Evolutionary conservation across 1,139 yeast genomes (phyloP).

Genomic region (Candida dubliniensis): DNA sequence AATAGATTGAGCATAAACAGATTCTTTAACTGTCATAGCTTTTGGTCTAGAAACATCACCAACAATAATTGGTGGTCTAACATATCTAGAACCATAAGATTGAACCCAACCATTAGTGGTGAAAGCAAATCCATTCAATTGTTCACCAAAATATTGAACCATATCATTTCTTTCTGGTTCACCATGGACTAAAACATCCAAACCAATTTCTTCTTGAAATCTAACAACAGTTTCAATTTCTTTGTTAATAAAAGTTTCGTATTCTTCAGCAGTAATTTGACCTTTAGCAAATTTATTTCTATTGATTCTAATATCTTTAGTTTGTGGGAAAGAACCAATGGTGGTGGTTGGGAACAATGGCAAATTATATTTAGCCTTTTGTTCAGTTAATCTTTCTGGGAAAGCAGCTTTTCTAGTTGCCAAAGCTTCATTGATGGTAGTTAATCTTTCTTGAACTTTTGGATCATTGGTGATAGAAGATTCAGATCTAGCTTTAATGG

Average conservation of each 20-base stretch:
- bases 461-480: slow-evolving; percentile 90
- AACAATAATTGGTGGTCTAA: slow-evolving; percentile 98
- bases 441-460: slow-evolving; percentile 85
- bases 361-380: slow-evolving; percentile 83
- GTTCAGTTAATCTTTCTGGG: slow-evolving; percentile 83
- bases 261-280: slow-evolving; percentile 88
- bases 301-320: slow-evolving; percentile 97
- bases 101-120: slow-evolving; percentile 99
- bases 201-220: slow-evolving; percentile 98
- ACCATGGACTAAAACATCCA: slow-evolving; percentile 98
- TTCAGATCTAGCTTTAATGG: slow-evolving; percentile 81
- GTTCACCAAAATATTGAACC: slow-evolving; percentile 99
- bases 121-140: slow-evolving; percentile 96
- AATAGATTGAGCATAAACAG: slow-evolving; percentile 96
- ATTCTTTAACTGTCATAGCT: slow-evolving; percentile 98
- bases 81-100: slow-evolving; percentile 99
- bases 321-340: slow-evolving; percentile 99
- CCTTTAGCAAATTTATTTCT: slow-evolving; percentile 99
- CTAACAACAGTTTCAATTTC: slow-evolving; percentile 94
- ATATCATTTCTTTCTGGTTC: slow-evolving; percentile 99
- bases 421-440: slow-evolving; percentile 74
- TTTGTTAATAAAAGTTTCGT: slow-evolving; percentile 93
- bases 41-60: slow-evolving; percentile 99
- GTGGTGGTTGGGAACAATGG: slow-evolving; percentile 99
- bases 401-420: slow-evolving; percentile 86